A percentile compares a stretch with the other conserved stretches of the same genome.
Evolutionary conservation across 257 asterid species (phyloP).

Genomic region (Fraxinus cuspidata): DNA sequence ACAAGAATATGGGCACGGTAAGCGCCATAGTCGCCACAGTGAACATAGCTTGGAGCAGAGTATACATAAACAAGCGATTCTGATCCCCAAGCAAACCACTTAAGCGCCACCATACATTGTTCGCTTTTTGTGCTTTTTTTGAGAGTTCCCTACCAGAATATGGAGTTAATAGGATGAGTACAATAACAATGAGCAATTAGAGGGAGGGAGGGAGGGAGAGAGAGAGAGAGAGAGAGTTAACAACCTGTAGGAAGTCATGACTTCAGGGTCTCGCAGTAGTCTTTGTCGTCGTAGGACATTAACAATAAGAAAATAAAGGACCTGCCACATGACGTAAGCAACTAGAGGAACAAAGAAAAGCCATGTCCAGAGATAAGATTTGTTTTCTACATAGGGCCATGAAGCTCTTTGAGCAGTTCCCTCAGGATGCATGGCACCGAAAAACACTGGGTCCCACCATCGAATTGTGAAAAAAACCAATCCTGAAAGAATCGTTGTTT

Average conservation of each 20-base stretch:
- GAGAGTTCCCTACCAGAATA: conserved; percentile 70
- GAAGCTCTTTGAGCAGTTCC: conserved; percentile 72
- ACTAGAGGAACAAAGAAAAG: conserved; percentile 81
- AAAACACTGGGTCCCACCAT: conserved; percentile 93
- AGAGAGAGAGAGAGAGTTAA: conserved; percentile 8
- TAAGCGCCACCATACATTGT: conserved; percentile 87
- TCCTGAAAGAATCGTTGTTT: conserved; percentile 42
- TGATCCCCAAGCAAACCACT: conserved; percentile 93
- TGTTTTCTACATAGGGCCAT: conserved; percentile 83
- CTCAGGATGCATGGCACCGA: conserved; percentile 86
- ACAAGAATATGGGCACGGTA: conserved; percentile 85
- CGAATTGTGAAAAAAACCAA: conserved; percentile 94
- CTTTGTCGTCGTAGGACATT: conserved; percentile 91
- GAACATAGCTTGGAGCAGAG: conserved; percentile 81
- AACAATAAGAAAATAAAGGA: conserved; percentile 84
- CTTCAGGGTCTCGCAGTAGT: conserved; percentile 84
- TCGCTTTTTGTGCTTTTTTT: conserved; percentile 91
- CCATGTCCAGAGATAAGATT: conserved; percentile 90
- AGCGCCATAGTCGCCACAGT: conserved; percentile 87
- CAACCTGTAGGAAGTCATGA: conserved; percentile 97
- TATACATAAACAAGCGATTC: conserved; percentile 89
- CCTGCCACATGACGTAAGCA: conserved; percentile 80
- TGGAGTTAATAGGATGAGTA: background rate
- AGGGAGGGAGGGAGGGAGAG: conserved; percentile 9
- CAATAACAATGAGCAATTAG: background rate